Conservation (phyloP, 108 stramenopile genomes). For the Phaeodactylum tricornutum region DNA sequence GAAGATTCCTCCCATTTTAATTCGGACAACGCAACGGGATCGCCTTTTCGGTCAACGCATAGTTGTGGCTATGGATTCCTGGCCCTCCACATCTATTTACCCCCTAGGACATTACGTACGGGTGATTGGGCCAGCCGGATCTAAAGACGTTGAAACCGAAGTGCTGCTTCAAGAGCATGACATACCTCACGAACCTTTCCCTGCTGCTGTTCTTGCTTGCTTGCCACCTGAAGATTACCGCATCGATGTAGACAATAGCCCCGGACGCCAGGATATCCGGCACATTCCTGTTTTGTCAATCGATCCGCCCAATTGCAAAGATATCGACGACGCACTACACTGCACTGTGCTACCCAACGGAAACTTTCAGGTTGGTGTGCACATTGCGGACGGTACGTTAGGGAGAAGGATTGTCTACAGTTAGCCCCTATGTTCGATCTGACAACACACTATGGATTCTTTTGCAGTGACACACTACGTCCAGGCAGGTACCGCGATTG, state of each 20-base stretch:
- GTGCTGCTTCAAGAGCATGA: constrained; percentile 90
- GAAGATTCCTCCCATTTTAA: constrained; percentile 69
- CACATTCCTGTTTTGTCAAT: constrained; percentile 90
- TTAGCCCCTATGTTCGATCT: too few relatives aligned
- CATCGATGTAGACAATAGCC: constrained; percentile 61
- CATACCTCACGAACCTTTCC: constrained; percentile 93
- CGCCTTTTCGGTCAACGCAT: constrained; percentile 70
- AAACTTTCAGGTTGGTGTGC: constrained; percentile 92
- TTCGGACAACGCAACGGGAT: constrained; percentile 72
- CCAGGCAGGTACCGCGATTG: constrained; percentile 82
- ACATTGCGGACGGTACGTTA: constrained; percentile 99
- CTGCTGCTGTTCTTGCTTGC: constrained; percentile 92
- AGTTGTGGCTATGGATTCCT: constrained; percentile 81
- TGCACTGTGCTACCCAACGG: constrained; percentile 85
- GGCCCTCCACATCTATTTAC: constrained; percentile 80
- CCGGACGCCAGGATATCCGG: constrained; percentile 80
- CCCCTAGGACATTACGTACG: constrained; percentile 92
- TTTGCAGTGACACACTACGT: constrained; percentile 99
- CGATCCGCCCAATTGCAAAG: constrained; percentile 99
- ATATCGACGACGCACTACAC: constrained; percentile 99
- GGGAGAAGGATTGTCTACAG: too few relatives aligned
- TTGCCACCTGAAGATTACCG: constrained; percentile 90
- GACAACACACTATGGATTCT: too few relatives aligned
- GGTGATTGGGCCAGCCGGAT: constrained; percentile 81
- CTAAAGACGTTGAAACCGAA: constrained; percentile 93